These are phyloP conservation scores for Yamadazyma conglobata DNA, from an alignment of 1,139 yeast genomes.

Conservation along the genomic window DNA sequence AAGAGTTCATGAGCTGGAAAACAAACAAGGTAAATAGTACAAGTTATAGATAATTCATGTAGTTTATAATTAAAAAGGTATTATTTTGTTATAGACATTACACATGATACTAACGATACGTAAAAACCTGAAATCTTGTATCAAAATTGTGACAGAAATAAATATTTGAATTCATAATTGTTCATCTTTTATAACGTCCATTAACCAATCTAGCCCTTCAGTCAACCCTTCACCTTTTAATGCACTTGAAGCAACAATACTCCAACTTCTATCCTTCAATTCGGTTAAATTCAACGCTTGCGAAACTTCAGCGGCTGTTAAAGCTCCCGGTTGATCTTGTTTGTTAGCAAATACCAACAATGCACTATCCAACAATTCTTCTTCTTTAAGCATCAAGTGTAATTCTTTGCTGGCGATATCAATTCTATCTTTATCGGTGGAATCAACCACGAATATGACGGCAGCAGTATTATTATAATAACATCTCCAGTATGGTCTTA, in stretches of 20 bases:
- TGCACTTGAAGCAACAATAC: constrained; percentile 95
- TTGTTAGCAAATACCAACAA: constrained; percentile 93
- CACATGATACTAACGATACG: too few species aligned
- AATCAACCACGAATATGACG: constrained; percentile 92
- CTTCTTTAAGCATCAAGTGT: constrained; percentile 89
- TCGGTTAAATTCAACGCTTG: constrained; percentile 83
- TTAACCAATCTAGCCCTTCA: constrained; percentile 96
- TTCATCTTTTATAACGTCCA: constrained; percentile 93
- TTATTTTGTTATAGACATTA: too few species aligned
- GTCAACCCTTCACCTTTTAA: constrained; percentile 93
- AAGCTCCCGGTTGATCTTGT: constrained; percentile 95
- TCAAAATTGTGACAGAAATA: too few species aligned
- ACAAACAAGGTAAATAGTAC: too few species aligned
- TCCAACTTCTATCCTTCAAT: constrained; percentile 95
- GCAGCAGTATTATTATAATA: constrained; percentile 96
- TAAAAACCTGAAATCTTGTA: too few species aligned
- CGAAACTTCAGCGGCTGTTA: constrained; percentile 92
- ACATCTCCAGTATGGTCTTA: constrained; percentile 97
- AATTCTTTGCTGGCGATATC: constrained; percentile 84
- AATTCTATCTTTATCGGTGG: constrained; percentile 92
- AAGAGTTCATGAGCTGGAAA: constrained; percentile 44
- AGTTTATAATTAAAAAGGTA: too few species aligned
- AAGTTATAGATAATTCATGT: too few species aligned
- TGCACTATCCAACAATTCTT: constrained; percentile 86
- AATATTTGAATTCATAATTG: constrained; percentile 43